A percentile compares a stretch with the other conserved stretches of the same genome.
phyloP scores from a whole-genome alignment of 306 rosid species.

The Cercis canadensis region DNA sequence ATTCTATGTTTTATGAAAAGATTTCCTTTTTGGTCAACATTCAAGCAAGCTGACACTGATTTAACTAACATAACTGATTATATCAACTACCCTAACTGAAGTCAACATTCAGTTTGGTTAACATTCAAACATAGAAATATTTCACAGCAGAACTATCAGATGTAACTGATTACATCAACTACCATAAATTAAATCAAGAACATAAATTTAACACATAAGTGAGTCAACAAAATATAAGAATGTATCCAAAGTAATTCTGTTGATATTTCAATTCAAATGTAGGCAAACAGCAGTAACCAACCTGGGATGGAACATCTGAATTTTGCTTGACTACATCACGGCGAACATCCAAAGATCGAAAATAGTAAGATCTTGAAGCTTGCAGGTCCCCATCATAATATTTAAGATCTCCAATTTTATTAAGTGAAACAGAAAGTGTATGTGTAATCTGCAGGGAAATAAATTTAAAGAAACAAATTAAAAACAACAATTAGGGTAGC shows the following conservation, averaged over 20 bases:
- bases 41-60: not conserved
- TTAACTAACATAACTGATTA: no score
- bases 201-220: conserved; percentile 1
- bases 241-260: not conserved
- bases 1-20: not conserved
- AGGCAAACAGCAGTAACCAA: conserved; percentile 39
- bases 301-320: conserved; percentile 78
- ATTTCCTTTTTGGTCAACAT: not conserved
- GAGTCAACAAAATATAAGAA: conserved; percentile 29
- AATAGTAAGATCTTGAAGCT: conserved; percentile 82
- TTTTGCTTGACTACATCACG: conserved; percentile 69
- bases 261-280: conserved; percentile 13
- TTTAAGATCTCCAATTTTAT: conserved; percentile 97
- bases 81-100: not conserved
- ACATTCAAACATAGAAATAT: not conserved
- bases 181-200: not conserved
- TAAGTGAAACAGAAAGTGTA: conserved; percentile 94
- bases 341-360: conserved; percentile 80
- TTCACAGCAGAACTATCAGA: not conserved
- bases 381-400: conserved; percentile 87
- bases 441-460: conserved; percentile 63
- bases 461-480: conserved; percentile 21
- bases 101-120: conserved; percentile 1
- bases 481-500: not conserved
- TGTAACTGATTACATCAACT: not conserved